Evolutionary conservation across 2,329 filamentous ascomycete species (phyloP).

Genomic region (Venturia oleaginea): DNA sequence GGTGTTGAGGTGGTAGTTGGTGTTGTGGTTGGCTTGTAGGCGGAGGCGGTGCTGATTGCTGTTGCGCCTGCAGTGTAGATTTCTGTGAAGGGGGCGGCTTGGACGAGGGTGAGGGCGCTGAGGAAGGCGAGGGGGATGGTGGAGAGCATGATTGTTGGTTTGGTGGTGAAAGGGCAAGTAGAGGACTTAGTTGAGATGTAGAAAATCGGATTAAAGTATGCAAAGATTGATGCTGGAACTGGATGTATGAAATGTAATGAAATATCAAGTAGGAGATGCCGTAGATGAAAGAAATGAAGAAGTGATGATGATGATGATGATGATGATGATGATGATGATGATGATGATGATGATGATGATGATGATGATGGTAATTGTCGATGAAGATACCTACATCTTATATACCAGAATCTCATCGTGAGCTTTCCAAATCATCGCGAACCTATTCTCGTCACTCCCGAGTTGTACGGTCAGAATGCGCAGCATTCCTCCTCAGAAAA

Average conservation of each 20-base stretch:
- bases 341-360: background rate
- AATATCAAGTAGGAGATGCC: background rate
- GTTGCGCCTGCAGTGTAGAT: background rate
- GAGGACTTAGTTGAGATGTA: background rate
- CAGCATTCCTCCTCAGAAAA: background rate
- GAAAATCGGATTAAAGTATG: background rate
- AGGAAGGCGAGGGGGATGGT: background rate
- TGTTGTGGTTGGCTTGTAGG: background rate
- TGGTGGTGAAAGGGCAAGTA: background rate
- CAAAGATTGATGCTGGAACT: background rate
- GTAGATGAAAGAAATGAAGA: background rate
- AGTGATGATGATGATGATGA: background rate
- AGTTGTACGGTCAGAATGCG: background rate
- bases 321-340: background rate
- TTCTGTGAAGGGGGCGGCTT: background rate
- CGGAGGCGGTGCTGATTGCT: background rate
- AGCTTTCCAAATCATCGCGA: background rate
- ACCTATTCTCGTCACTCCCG: background rate
- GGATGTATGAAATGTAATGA: background rate
- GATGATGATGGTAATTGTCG: background rate
- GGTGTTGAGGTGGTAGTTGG: background rate
- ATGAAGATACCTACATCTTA: background rate
- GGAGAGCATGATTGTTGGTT: constrained; percentile 4
- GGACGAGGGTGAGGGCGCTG: background rate
- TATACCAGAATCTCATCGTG: background rate